Evolutionary conservation across 2,329 filamentous ascomycete species (phyloP).

Genomic region (Meredithiella fracta): DNA sequence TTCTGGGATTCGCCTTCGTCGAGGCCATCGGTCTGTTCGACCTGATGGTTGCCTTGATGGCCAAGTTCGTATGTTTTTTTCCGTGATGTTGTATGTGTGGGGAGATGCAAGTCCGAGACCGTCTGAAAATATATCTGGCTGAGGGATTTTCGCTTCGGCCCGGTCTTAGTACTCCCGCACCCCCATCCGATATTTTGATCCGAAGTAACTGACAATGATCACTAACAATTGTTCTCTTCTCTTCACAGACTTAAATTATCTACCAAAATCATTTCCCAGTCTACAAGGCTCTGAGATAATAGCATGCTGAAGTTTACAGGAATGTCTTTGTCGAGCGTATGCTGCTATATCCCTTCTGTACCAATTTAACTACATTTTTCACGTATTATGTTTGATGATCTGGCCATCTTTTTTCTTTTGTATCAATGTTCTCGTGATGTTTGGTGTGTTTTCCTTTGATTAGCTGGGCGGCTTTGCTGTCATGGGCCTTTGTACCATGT

Average conservation of each 20-base stretch:
- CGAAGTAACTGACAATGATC: not conserved
- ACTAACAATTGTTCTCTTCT: not conserved
- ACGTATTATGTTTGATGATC: constrained; percentile 10
- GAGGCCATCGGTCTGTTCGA: constrained; percentile 83
- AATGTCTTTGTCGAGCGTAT: constrained; percentile 14
- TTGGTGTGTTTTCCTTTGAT: not conserved
- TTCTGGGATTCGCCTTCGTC: constrained; percentile 90
- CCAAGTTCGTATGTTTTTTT: constrained; percentile 56
- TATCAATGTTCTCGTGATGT: not conserved
- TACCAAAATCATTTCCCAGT: constrained; percentile 15
- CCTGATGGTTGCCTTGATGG: constrained; percentile 85
- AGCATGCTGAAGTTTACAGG: constrained; percentile 15
- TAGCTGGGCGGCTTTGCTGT: no score
- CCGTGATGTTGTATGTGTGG: not conserved
- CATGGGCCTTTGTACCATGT: not conserved
- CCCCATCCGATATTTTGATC: not conserved
- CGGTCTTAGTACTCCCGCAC: not conserved
- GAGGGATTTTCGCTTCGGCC: not conserved
- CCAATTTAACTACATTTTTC: constrained; percentile 15
- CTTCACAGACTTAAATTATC: constrained; percentile 14
- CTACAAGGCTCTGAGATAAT: constrained; percentile 15
- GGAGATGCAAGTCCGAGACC: not conserved
- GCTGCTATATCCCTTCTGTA: constrained; percentile 15
- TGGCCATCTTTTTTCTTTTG: constrained; percentile 1
- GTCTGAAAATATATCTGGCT: not conserved